These are phyloP conservation scores for Coemansia sp. DNA, from an alignment of 192 early-diverging fungal genomes.

Conservation along the genomic window DNA sequence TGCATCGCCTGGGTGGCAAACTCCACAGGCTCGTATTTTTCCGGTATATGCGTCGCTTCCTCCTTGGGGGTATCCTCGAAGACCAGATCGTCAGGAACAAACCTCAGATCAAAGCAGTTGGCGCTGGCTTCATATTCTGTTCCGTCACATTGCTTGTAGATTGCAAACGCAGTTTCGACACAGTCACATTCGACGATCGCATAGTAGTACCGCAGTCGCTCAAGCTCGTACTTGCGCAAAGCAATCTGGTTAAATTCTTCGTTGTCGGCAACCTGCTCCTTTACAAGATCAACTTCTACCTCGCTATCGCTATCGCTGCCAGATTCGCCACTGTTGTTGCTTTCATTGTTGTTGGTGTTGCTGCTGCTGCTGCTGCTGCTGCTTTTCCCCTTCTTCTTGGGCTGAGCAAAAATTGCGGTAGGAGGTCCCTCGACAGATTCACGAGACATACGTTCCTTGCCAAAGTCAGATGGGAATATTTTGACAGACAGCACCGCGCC, in stretches of 20 bases:
- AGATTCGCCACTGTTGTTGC: slow-evolving; percentile 27
- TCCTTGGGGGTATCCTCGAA: slow-evolving; percentile 78
- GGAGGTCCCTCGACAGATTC: slow-evolving; percentile 44
- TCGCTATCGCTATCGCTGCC: slow-evolving; percentile 9
- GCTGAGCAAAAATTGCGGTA: slow-evolving; percentile 35
- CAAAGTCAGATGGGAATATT: slow-evolving; percentile 78
- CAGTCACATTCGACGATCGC: slow-evolving; percentile 93
- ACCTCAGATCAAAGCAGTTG: slow-evolving; percentile 93
- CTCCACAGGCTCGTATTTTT: slow-evolving; percentile 64
- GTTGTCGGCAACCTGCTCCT: slow-evolving; percentile 55
- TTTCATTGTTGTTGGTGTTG: slow-evolving; percentile 31
- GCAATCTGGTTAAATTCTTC: slow-evolving; percentile 81
- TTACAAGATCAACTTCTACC: slow-evolving; percentile 32
- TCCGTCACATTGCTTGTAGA: slow-evolving; percentile 84
- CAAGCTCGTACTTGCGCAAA: slow-evolving; percentile 88
- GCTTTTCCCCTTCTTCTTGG: slow-evolving; percentile 20
- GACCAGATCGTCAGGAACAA: slow-evolving; percentile 84
- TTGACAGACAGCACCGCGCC: slow-evolving; percentile 71
- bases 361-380: slow-evolving; percentile 29
- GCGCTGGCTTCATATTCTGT: slow-evolving; percentile 87
- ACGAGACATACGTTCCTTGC: slow-evolving; percentile 63
- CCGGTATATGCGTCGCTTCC: slow-evolving; percentile 58
- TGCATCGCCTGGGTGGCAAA: slow-evolving; percentile 81
- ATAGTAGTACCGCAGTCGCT: slow-evolving; percentile 88
- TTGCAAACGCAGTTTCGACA: slow-evolving; percentile 73